Evolutionary conservation across 306 rosid species (phyloP), one percentile per base, ranked within the genome.

Genomic region (Senna siamea): DNA sequence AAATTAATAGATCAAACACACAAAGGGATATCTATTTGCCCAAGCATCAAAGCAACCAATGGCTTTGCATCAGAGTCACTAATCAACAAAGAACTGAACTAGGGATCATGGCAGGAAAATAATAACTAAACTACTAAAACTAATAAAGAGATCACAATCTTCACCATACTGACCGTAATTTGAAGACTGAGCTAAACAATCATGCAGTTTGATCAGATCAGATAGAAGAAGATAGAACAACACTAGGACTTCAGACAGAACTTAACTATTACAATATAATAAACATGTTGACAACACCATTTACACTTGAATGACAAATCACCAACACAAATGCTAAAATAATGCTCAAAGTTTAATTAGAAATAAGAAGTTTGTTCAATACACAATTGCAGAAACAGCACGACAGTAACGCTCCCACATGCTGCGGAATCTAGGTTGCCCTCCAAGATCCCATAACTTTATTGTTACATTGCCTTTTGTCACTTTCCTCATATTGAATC

Each of bases 341-440:
- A 60, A 58, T 4, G 4, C 54, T 79, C n/a, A 43, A 74, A 63
- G 1, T 12, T 22, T 46, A 80, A 19, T 47, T 72, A 28, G 67
- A 59, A 68, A 81, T 7, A 59, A 69, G 30, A 77, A 79, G 76
- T 68, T 50, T 15, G 66, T 51, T 68, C 22, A 87, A 68, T 92
- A 92, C 97, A 92, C 93, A 74, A 92, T 89, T 53, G 97, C 97
- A 69, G 97, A 89, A 80, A 89, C 97, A 0, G 97, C 90, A 61
- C 97, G 96, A 57, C 97, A 92, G 73, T 92, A 92, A 52, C 97
- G 88, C 71, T 92, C 97, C 97, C 97, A 92, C 97, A 89, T 89
- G 90, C 96, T 92, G 81, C 96, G 96, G 82, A 92, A 92, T 82
- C 97, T 88, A 65, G 97, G 97, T 69, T 92, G 97, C 38, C 97